Base-by-base conservation (phyloP, 352 stramenopile species). In the Globisporangium recalcitrans region DNA sequence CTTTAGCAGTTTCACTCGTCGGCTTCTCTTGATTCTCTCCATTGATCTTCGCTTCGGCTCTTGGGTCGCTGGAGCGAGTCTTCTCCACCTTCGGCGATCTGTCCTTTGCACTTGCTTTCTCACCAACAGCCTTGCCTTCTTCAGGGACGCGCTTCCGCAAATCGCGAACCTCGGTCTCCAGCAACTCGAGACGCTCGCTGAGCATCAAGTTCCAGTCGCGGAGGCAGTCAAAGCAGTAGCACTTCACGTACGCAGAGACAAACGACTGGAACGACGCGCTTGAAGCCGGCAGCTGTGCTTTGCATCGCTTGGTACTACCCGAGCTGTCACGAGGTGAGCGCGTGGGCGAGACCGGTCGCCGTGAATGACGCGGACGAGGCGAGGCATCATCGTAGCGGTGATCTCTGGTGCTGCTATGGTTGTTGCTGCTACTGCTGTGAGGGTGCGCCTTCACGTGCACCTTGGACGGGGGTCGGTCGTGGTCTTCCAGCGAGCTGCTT, bases 191-290 rank as follows among this genome's bases (percentile, higher is more conserved):
- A 9, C 44, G 32, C 4, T 62, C 52, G 0, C 58, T 58, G 6
- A 74, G 44, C n/a, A 29, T 40, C 21, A 49, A 2, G 27, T 60
- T 67, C 31, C 67, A 70, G 26, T 62, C 27, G 11, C 55, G 31
- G n/a, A 69, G 40, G 21, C 67, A 73, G 34, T 32, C 6, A 7
- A 44, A 58, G 36, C 62, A 72, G 36, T 58, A 62, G 21, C 66
- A 72, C 10, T 47, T 49, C 2, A 60, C 19, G 34, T 62, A 72
- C 22, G 63, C 57, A 7, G 42, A 2, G 6, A 59, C 26, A 56
- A 57, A 60, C 32, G 52, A 52, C 32, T 21, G 21, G 63, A 70
- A 24, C 26, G 63, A 14, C 4, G 49, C 55, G 64, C 42, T 36
- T 59, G 60, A 24, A 49, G 16, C 24, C 42, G 42, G 31, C 40